These are phyloP conservation scores for Austroboletus eburneus DNA, from an alignment of 768 basidiomycete species.

Conservation along the genomic window DNA sequence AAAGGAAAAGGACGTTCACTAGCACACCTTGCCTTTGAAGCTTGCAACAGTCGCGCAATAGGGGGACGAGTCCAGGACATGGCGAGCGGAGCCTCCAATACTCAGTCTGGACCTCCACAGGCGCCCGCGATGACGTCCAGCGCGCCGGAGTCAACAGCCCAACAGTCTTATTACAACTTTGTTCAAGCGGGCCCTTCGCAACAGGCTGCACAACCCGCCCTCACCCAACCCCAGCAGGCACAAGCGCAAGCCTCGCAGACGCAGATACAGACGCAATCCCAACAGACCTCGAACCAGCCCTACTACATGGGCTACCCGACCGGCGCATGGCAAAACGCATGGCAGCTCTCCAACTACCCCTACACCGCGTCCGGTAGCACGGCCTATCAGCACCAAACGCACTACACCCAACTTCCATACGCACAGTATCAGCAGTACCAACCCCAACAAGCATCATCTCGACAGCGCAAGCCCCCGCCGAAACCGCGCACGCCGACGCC, in stretches of 20 bases:
- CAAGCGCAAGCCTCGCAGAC: slow-evolving; percentile 13
- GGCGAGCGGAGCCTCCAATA: slow-evolving; percentile 39
- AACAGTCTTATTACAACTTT: slow-evolving; percentile 12
- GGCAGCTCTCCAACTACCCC: slow-evolving; percentile 32
- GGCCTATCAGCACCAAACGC: slow-evolving; percentile 32
- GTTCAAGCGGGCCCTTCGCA: slow-evolving; percentile 17
- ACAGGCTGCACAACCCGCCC: slow-evolving; percentile 15
- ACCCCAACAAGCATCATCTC: slow-evolving; percentile 19
- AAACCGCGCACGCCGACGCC: slow-evolving; percentile 33
- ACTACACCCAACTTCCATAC: slow-evolving; percentile 33
- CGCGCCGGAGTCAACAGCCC: slow-evolving; percentile 6
- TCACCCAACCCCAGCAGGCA: slow-evolving; percentile 17
- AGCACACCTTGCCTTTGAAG: too few species aligned
- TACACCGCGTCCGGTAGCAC: slow-evolving; percentile 28
- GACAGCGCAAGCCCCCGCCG: slow-evolving; percentile 28
- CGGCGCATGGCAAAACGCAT: slow-evolving; percentile 31
- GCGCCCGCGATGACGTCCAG: slow-evolving; percentile 4
- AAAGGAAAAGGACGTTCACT: too few species aligned
- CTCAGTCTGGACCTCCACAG: slow-evolving; percentile 39
- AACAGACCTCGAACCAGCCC: slow-evolving; percentile 27
- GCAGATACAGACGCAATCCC: slow-evolving; percentile 16
- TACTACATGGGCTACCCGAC: slow-evolving; percentile 34
- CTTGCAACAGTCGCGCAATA: too few species aligned
- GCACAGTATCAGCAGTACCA: slow-evolving; percentile 33
- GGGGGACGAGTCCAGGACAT: too few species aligned